Conservation (phyloP, 148 eudicot species). For the Vaccinium myrtillus region DNA sequence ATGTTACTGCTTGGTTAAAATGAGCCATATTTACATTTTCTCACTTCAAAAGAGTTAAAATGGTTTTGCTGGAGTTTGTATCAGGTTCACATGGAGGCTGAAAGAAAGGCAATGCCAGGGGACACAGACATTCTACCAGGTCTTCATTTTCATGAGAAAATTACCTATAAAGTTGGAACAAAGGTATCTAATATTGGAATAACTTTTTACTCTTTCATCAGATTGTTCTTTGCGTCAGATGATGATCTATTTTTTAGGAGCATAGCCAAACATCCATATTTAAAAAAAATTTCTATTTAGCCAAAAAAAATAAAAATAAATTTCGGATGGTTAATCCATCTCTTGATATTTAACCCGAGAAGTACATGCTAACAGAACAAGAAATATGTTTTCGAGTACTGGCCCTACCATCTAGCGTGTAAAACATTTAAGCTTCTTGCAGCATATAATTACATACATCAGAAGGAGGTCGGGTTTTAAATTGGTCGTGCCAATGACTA, state of each 20-base stretch:
- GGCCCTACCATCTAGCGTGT: not conserved
- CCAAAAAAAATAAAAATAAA: too few species aligned
- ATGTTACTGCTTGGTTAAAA: slow-evolving; percentile 7
- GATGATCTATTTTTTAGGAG: not conserved
- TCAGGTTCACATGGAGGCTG: slow-evolving; percentile 98
- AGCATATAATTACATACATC: not conserved
- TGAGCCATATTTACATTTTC: not conserved
- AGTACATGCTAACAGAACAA: not conserved
- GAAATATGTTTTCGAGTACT: not conserved
- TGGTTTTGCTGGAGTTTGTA: slow-evolving; percentile 8
- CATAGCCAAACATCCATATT: not conserved
- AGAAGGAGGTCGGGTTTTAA: not conserved
- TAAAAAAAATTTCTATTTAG: not conserved
- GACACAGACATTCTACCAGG: slow-evolving; percentile 42
- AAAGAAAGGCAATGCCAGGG: slow-evolving; percentile 64
- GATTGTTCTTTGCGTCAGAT: not conserved
- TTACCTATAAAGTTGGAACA: slow-evolving; percentile 83
- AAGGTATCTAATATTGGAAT: slow-evolving; percentile 46
- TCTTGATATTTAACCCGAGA: too few species aligned
- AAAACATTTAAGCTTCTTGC: not conserved
- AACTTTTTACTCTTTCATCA: not conserved
- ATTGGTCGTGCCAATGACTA: not conserved
- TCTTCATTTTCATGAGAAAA: slow-evolving; percentile 57
- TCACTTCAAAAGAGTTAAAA: not conserved
- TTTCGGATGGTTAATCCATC: too few species aligned